Evolutionary conservation across 2,329 filamentous ascomycete species (phyloP), one percentile per base, ranked within the genome.

Genomic region (Neonectria magnoliae): DNA sequence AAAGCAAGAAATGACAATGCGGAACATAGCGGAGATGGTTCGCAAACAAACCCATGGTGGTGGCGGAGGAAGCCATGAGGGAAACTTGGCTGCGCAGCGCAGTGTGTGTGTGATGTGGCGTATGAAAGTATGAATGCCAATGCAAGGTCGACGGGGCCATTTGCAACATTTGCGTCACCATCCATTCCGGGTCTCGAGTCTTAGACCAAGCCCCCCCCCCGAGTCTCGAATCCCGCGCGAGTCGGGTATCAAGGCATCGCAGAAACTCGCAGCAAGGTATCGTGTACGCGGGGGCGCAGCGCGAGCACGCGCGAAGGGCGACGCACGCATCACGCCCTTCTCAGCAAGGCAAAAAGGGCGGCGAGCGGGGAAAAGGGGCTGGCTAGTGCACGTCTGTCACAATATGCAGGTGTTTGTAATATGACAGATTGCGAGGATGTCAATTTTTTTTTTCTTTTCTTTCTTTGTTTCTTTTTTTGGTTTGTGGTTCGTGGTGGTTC

Each of bases 401-500:
- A 51, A 33, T 13, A 27, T 16, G 47, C 27, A n/a, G 27, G 18
- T 51, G 25, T 47, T 51, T 11, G 27, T 29, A 33, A 51, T 18
- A n/a, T 51, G 27, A 33, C 27, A n/a, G 10, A n/a, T 11, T 9
- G 47, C 16, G 45, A 20, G 10, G 27, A 50, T 50, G 27, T 22
- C 11, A 11, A n/a, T 29, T 20, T 25, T 22, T 22, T 22, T 4
- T 22, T 22, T 22, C 22, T 22, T 22, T 25, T 25, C 4, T 25
- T 25, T 25, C 22, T 25, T 25, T 25, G 4, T 25, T 25, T 25
- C 25, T 25, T 25, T 25, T 25, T 25, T 25, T 25, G 25, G 25
- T 41, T 18, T 25, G 33, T 45, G 44, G 14, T 27, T 54, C 25
- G 45, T 31, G 27, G 61, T 64, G 61, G 61, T 64, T 64, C 61